Base-by-base conservation (phyloP, 805 yeast species). In the Lipomyces mesembrius region DNA sequence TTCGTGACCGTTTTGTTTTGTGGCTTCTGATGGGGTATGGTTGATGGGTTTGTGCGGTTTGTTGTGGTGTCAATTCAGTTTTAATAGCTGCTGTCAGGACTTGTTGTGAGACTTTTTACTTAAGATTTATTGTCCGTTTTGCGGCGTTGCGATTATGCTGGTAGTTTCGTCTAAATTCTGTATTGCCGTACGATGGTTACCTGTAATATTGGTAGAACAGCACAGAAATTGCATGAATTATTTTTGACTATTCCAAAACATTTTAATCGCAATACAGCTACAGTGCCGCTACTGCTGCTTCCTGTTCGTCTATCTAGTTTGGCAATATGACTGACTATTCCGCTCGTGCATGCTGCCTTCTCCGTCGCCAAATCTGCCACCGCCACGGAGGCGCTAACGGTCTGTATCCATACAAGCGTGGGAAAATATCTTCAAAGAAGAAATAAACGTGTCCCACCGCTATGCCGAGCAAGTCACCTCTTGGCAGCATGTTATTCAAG, bases 341-440 rank as follows among this genome's bases (percentile, higher is more conserved):
- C 17, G 54, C 56, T 11, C 9, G 20, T 49, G 4, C 27, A 9
- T 7, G 55, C 55, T 22, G 55, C 34, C 34, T 11, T 52, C 55
- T 52, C 59, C 64, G 59, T 29, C 35, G 5, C 57, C 65, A 60
- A 17, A 57, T 20, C 52, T 59, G 54, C 74, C 74, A 79, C 57
- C 77, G 68, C 84, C 84, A 82, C 4, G 82, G 78, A 8, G 85
- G 84, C n/a, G 77, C 72, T 34, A 83, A 72, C 2, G 78, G 77
- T 43, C 81, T 71, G 22, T 61, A 57, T 22, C 79, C 79, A 20
- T 73, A 64, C 34, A 83, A 66, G 35, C 75, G 72, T n/a, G 87
- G 86, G 58, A 75, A 74, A 17, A 80, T 74, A 62, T 83, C 85
- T 69, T 78, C 79, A 17, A 81, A 67, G 61, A 79, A 81, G 68